phyloP scores from a whole-genome alignment of 495 filamentous ascomycete genomes.

The Tuber umbilicatum region DNA sequence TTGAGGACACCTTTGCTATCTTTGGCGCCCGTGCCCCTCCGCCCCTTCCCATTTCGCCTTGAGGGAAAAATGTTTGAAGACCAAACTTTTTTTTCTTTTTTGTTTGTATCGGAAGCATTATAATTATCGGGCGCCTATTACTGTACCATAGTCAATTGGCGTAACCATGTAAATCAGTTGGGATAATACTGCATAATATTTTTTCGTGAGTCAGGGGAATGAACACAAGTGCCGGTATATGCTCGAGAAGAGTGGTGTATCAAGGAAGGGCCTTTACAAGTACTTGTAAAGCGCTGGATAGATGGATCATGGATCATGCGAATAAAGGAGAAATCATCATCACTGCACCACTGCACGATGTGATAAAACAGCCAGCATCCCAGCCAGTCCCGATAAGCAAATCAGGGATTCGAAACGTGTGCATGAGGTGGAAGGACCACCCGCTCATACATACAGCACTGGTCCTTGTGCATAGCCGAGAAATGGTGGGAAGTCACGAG shows the following conservation, averaged over 20 bases:
- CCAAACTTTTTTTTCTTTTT: neutral
- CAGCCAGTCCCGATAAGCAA: neutral
- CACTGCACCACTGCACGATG: neutral
- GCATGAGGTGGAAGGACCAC: neutral
- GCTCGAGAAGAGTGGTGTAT: neutral
- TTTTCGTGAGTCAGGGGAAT: neutral
- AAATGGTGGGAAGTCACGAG: neutral
- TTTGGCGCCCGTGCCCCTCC: neutral
- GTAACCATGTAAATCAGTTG: neutral
- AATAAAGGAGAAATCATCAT: neutral
- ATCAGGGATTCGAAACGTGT: slow-evolving; percentile 3
- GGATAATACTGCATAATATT: neutral
- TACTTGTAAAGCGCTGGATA: neutral
- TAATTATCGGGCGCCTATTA: neutral
- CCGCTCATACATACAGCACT: neutral
- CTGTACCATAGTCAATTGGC: neutral
- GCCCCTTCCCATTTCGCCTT: neutral
- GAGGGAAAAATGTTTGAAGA: neutral
- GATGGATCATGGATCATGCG: neutral
- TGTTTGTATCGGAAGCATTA: neutral
- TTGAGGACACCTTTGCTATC: neutral
- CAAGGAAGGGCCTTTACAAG: neutral
- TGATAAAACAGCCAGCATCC: neutral
- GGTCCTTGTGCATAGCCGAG: neutral
- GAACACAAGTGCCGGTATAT: neutral